A percentile compares a stretch with the other conserved stretches of the same genome.
Conservation (phyloP, 176 grass and related monocot genomes). For the Tillandsia fasciculata region DNA sequence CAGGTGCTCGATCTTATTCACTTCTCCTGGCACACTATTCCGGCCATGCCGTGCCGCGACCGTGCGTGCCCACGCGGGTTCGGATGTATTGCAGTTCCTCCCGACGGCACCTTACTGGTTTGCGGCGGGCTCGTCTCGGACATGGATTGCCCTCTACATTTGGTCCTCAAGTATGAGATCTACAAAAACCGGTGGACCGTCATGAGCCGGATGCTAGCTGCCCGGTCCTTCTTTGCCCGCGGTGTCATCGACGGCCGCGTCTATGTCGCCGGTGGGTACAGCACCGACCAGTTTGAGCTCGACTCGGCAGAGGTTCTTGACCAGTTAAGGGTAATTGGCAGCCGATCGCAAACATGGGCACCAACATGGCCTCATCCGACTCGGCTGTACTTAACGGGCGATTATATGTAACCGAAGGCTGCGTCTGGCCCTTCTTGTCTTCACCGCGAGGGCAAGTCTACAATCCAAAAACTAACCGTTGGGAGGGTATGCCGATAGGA, state of each 20-base stretch:
- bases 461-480: conserved; percentile 41
- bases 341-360: conserved; percentile 49
- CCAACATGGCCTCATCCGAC: conserved; percentile 72
- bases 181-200: conserved; percentile 58
- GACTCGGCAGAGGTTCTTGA: conserved; percentile 64
- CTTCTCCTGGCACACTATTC: conserved; percentile 74
- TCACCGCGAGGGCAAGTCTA: conserved; percentile 74
- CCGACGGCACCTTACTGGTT: conserved; percentile 52
- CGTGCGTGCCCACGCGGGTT: conserved; percentile 73
- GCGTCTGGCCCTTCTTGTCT: conserved; percentile 83
- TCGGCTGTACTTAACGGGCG: conserved; percentile 56
- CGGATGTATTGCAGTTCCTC: conserved; percentile 62
- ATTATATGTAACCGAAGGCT: conserved; percentile 74
- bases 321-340: conserved; percentile 47
- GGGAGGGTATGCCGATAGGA: conserved; percentile 65
- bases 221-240: conserved; percentile 79
- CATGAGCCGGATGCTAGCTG: conserved; percentile 58
- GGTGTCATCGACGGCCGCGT: conserved; percentile 59
- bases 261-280: conserved; percentile 86
- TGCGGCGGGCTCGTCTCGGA: conserved; percentile 87
- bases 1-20: conserved; percentile 65
- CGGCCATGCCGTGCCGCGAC: conserved; percentile 81
- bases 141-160: conserved; percentile 87
- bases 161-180: conserved; percentile 77
- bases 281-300: conserved; percentile 73